A percentile compares a stretch with the other conserved stretches of the same genome.
Conservation (phyloP, 768 basidiomycete genomes). For the Leucosporidium scottii region DNA sequence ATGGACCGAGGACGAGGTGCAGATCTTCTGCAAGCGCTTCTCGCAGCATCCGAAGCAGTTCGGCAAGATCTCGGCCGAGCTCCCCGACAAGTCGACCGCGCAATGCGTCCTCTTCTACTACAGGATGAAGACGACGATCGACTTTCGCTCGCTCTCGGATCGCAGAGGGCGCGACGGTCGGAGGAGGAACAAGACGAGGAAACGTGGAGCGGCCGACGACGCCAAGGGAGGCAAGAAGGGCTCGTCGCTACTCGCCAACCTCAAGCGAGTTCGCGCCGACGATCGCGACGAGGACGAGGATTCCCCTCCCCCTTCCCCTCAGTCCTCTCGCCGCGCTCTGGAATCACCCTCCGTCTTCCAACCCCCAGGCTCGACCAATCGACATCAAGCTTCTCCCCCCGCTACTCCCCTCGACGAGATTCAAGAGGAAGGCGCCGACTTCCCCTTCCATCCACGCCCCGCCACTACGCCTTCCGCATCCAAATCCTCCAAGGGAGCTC, state of each 20-base stretch:
- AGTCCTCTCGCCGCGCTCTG: not conserved
- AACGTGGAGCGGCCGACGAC: constrained; percentile 38
- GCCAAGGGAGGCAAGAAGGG: constrained; percentile 63
- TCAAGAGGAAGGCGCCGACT: not conserved
- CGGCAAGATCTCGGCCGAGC: constrained; percentile 71
- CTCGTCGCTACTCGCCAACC: constrained; percentile 72
- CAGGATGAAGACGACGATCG: constrained; percentile 84
- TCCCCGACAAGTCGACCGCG: constrained; percentile 74
- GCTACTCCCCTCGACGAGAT: constrained; percentile 9
- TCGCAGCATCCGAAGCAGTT: constrained; percentile 88
- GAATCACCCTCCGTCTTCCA: constrained; percentile 6
- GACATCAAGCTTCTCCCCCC: not conserved
- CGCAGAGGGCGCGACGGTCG: constrained; percentile 62
- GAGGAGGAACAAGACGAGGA: constrained; percentile 49
- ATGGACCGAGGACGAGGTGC: constrained; percentile 81
- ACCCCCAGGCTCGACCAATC: not conserved
- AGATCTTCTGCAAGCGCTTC: constrained; percentile 69
- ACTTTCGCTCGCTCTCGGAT: constrained; percentile 70
- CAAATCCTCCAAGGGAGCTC: not conserved
- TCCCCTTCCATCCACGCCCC: not conserved
- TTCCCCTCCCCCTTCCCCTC: constrained; percentile 9
- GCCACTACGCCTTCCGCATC: not conserved
- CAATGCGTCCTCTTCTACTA: constrained; percentile 95
- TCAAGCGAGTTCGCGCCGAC: constrained; percentile 40
- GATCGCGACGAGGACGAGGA: constrained; percentile 32